These are phyloP conservation scores for Suhomyces bolitotheri DNA, from an alignment of 1,139 yeast genomes.

Conservation along the genomic window DNA sequence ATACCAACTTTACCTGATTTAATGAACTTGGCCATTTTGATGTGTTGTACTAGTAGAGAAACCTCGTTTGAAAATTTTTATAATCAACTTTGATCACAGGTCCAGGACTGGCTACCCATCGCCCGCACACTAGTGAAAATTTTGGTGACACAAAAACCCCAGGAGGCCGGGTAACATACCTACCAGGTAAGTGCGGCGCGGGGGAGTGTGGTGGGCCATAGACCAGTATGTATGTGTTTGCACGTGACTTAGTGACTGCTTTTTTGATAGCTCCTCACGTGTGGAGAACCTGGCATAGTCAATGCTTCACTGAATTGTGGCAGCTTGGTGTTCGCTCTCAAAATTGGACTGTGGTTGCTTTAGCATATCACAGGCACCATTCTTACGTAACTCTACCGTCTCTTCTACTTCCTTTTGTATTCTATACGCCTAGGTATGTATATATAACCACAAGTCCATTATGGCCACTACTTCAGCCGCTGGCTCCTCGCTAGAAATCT, in stretches of 20 bases:
- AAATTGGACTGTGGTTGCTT: no score
- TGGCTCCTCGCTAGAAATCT: slow-evolving; percentile 46
- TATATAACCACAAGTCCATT: no score
- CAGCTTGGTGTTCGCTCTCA: no score
- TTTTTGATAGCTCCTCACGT: slow-evolving; percentile 1
- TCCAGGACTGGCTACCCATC: slow-evolving; percentile 12
- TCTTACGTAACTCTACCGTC: neutral
- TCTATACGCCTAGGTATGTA: no score
- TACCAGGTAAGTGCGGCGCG: slow-evolving; percentile 11
- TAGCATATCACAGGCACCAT: neutral
- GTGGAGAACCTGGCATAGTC: neutral
- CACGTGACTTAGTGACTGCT: slow-evolving; percentile 13
- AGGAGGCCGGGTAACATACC: slow-evolving; percentile 8
- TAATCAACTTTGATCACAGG: slow-evolving; percentile 13
- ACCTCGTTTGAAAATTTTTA: slow-evolving; percentile 19
- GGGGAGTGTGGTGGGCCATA: slow-evolving; percentile 7
- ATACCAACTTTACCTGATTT: slow-evolving; percentile 99
- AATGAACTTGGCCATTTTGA: slow-evolving; percentile 90
- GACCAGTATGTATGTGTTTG: neutral
- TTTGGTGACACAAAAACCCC: slow-evolving; percentile 13
- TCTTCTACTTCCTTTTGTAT: neutral
- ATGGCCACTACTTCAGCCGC: slow-evolving; percentile 30
- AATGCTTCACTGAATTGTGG: no score
- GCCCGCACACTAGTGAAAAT: slow-evolving; percentile 16
- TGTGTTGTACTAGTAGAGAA: slow-evolving; percentile 19